phyloP scores from a whole-genome alignment of 169 alveolate genomes.

The Perkinsus olseni region DNA sequence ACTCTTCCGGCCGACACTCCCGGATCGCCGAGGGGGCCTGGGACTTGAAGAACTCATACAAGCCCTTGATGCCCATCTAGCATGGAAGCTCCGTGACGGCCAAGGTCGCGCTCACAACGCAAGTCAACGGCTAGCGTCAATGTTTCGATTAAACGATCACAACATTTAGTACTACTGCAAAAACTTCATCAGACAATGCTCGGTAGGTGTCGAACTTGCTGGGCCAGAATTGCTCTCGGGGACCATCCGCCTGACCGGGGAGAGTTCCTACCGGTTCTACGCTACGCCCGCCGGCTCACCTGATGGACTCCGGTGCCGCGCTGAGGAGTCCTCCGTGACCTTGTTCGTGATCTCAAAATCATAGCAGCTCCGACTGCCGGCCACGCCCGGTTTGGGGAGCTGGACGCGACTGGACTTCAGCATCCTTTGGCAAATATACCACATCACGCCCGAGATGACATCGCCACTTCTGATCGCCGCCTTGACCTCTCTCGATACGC shows the following conservation, averaged over 20 bases:
- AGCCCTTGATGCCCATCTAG: background rate
- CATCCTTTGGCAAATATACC: background rate
- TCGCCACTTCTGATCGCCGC: background rate
- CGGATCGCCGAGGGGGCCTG: slow-evolving; percentile 72
- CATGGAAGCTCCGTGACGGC: no score
- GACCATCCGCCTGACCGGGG: background rate
- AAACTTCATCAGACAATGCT: background rate
- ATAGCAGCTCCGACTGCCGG: background rate
- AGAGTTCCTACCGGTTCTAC: background rate
- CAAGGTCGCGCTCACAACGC: no score
- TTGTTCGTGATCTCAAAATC: background rate
- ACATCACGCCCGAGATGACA: background rate
- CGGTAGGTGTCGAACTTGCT: background rate
- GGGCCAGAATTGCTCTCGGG: background rate
- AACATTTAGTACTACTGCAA: no score
- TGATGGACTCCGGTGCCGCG: background rate
- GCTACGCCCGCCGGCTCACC: background rate
- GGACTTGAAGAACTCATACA: slow-evolving; percentile 65
- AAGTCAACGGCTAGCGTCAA: background rate
- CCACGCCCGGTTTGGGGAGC: background rate
- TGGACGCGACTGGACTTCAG: background rate
- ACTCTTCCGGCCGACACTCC: slow-evolving; percentile 47
- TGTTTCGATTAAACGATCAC: background rate
- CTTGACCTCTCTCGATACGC: background rate
- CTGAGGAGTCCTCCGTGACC: background rate